phyloP scores from a whole-genome alignment of 352 stramenopile species.

The Globisporangium lucens region DNA sequence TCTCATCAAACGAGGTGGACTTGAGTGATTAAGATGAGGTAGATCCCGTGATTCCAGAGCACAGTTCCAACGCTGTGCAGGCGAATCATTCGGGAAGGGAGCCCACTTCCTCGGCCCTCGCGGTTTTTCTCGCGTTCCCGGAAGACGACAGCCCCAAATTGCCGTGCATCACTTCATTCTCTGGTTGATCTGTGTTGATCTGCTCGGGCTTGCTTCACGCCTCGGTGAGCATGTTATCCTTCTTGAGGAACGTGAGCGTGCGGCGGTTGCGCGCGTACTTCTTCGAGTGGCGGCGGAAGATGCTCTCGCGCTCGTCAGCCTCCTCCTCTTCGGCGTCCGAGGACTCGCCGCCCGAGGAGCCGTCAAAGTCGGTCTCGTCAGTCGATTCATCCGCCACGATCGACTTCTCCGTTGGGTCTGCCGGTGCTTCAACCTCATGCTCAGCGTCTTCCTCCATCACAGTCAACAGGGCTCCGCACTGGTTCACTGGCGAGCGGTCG shows the following conservation, averaged over 20 bases:
- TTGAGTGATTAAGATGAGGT: neutral
- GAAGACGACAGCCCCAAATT: neutral
- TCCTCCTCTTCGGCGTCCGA: constrained; percentile 39
- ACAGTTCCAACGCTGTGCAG: constrained; percentile 14
- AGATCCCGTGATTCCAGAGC: neutral
- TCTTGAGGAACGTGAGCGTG: constrained; percentile 53
- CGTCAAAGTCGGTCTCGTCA: constrained; percentile 29
- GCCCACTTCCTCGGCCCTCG: neutral
- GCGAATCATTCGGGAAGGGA: neutral
- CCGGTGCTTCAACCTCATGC: constrained; percentile 23
- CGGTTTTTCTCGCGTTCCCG: neutral
- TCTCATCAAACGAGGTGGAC: neutral
- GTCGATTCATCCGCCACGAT: constrained; percentile 25
- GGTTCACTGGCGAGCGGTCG: constrained; percentile 51
- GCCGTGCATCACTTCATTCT: neutral
- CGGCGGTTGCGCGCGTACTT: constrained; percentile 61
- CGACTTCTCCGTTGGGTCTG: constrained; percentile 12
- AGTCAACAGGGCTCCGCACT: constrained; percentile 57
- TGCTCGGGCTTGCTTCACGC: neutral
- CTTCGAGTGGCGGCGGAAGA: constrained; percentile 46
- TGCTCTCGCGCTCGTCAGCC: constrained; percentile 34
- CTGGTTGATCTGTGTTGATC: neutral
- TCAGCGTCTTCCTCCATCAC: constrained; percentile 59
- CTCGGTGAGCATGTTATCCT: constrained; percentile 23
- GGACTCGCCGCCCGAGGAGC: constrained; percentile 30